Conservation (phyloP, 176 grass and related monocot genomes). For the Echinochloa phyllopogon region DNA sequence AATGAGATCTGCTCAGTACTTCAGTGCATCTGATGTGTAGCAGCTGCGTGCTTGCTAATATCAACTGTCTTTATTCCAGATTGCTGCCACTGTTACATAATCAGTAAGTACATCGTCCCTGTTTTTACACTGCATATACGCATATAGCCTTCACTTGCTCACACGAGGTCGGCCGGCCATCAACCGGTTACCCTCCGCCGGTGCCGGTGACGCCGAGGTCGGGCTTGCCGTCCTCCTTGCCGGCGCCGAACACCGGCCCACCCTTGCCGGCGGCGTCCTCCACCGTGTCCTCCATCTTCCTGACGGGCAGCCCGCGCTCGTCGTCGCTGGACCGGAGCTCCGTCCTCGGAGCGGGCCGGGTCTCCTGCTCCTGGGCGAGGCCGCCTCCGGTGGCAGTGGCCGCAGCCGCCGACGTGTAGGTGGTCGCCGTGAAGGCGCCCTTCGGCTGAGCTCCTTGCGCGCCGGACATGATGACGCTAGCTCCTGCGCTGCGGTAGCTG, state of each 20-base stretch:
- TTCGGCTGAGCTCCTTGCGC: slow-evolving; percentile 80
- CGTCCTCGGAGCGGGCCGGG: slow-evolving; percentile 30
- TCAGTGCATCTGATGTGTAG: not conserved
- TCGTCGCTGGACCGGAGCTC: slow-evolving; percentile 50
- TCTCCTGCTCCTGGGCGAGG: slow-evolving; percentile 20
- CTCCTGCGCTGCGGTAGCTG: not conserved
- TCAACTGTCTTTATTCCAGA: not conserved
- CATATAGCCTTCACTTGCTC: not conserved
- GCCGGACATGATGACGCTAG: slow-evolving; percentile 54
- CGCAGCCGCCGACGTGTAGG: slow-evolving; percentile 44
- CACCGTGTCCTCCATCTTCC: slow-evolving; percentile 65
- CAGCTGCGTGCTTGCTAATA: slow-evolving; percentile 6
- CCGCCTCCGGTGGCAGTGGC: not conserved
- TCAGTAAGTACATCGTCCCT: not conserved
- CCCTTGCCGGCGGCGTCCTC: slow-evolving; percentile 58
- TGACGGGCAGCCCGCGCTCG: slow-evolving; percentile 46
- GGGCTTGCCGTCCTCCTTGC: slow-evolving; percentile 53
- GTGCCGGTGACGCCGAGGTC: slow-evolving; percentile 72
- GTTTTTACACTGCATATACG: not conserved
- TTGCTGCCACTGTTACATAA: not conserved
- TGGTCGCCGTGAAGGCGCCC: slow-evolving; percentile 71
- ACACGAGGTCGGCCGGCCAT: not conserved
- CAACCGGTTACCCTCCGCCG: slow-evolving; percentile 3
- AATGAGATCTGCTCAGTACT: not conserved
- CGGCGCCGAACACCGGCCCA: slow-evolving; percentile 72